These are phyloP conservation scores for Trichoderma gamsii DNA, from an alignment of 495 filamentous ascomycete genomes.

Conservation along the genomic window DNA sequence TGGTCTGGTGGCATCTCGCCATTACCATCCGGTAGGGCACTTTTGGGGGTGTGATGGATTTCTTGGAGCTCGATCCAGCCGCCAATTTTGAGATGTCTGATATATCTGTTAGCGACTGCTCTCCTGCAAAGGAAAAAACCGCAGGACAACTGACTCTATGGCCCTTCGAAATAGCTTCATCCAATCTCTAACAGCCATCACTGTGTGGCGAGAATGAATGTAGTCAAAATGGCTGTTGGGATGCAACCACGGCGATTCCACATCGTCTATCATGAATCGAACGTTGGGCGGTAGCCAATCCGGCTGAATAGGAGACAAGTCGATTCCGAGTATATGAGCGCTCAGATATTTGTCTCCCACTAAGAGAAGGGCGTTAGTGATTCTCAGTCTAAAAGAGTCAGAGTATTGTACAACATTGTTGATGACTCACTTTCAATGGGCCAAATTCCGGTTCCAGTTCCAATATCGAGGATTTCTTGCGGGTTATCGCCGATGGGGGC, in stretches of 20 bases:
- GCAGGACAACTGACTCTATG: constrained; percentile 22
- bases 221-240: constrained; percentile 44
- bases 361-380: background rate
- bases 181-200: constrained; percentile 46
- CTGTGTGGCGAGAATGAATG: constrained; percentile 44
- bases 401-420: background rate
- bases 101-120: constrained; percentile 53
- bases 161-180: constrained; percentile 30
- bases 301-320: constrained; percentile 60
- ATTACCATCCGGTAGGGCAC: constrained; percentile 24
- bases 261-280: constrained; percentile 57
- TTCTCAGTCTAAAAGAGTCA: background rate
- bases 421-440: constrained; percentile 37
- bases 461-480: constrained; percentile 48
- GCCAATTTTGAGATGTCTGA: constrained; percentile 41
- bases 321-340: constrained; percentile 54
- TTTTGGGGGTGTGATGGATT: constrained; percentile 42
- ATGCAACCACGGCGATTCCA: constrained; percentile 48
- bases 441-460: constrained; percentile 60
- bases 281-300: constrained; percentile 52
- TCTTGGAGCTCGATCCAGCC: constrained; percentile 52
- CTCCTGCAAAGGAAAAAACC: constrained; percentile 46
- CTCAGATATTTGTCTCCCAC: constrained; percentile 38
- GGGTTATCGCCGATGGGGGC: constrained; percentile 42
- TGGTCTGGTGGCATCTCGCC: constrained; percentile 39